Conservation (phyloP, 2,329 filamentous ascomycete species). For the Albifimbria verrucaria region DNA sequence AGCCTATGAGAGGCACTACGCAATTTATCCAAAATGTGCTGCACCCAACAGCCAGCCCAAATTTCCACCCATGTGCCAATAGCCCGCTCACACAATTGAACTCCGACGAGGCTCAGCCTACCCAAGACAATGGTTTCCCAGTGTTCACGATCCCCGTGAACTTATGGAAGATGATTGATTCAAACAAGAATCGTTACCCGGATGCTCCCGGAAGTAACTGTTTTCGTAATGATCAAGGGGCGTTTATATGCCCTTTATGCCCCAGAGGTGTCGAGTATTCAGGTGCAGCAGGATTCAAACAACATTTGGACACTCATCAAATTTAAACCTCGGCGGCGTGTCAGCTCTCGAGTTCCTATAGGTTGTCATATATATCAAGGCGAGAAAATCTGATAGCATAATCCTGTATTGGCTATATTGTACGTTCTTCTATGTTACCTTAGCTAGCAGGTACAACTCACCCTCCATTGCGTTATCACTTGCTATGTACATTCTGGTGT, state of each 20-base stretch:
- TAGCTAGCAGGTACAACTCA: constrained; percentile 16
- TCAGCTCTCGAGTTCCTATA: too few relatives aligned
- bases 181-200: background rate
- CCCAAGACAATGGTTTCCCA: background rate
- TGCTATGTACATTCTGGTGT: constrained; percentile 17
- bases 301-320: background rate
- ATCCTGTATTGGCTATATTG: too few relatives aligned
- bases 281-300: background rate
- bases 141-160: background rate
- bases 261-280: background rate
- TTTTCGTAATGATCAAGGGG: background rate
- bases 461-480: constrained; percentile 19
- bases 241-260: background rate
- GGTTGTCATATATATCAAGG: too few relatives aligned
- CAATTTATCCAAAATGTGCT: background rate
- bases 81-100: background rate
- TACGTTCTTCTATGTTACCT: constrained; percentile 15
- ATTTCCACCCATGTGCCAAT: background rate
- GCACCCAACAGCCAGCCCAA: background rate
- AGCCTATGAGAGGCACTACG: too few relatives aligned
- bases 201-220: background rate
- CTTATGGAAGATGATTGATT: background rate
- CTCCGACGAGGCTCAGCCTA: background rate
- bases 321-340: too few relatives aligned
- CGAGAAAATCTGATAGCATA: too few relatives aligned